These are phyloP conservation scores for Trichoderma oligosporum DNA, from an alignment of 2,329 filamentous ascomycete genomes.

Conservation along the genomic window DNA sequence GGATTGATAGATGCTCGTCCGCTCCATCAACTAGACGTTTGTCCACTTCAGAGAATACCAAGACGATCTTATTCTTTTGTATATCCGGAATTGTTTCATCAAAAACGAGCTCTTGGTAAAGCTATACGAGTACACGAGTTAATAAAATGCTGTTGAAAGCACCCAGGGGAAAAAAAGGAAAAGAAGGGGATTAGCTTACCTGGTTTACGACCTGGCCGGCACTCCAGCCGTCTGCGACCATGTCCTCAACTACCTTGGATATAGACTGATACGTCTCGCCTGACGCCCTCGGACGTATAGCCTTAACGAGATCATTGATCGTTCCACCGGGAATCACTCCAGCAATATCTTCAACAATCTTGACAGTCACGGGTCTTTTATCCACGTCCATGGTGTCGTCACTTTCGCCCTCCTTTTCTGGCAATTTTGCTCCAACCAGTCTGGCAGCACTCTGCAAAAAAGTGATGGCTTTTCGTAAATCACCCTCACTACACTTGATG, in stretches of 20 bases:
- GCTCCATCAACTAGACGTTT: constrained; percentile 92
- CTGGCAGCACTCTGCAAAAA: constrained; percentile 92
- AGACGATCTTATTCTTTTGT: constrained; percentile 86
- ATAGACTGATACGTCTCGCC: constrained; percentile 68
- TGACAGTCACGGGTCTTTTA: constrained; percentile 64
- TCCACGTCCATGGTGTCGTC: constrained; percentile 61
- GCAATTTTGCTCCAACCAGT: constrained; percentile 66
- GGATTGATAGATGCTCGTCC: constrained; percentile 87
- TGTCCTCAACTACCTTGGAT: constrained; percentile 75
- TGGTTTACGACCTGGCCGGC: constrained; percentile 82
- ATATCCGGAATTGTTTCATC: constrained; percentile 79
- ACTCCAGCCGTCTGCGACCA: constrained; percentile 97
- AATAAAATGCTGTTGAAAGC: constrained; percentile 22
- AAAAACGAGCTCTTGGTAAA: constrained; percentile 78
- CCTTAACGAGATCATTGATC: constrained; percentile 65
- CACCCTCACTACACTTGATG: constrained; percentile 85
- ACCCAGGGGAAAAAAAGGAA: not conserved
- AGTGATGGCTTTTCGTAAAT: constrained; percentile 93
- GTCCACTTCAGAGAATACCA: constrained; percentile 89
- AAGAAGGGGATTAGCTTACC: constrained; percentile 42
- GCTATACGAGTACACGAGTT: constrained; percentile 38
- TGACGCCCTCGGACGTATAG: constrained; percentile 68
- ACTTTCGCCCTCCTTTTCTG: constrained; percentile 45
- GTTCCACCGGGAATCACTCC: constrained; percentile 81
- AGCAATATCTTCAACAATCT: constrained; percentile 88